Evolutionary conservation across 495 filamentous ascomycete genomes (phyloP).

Genomic region (Trichoderma erinaceum): DNA sequence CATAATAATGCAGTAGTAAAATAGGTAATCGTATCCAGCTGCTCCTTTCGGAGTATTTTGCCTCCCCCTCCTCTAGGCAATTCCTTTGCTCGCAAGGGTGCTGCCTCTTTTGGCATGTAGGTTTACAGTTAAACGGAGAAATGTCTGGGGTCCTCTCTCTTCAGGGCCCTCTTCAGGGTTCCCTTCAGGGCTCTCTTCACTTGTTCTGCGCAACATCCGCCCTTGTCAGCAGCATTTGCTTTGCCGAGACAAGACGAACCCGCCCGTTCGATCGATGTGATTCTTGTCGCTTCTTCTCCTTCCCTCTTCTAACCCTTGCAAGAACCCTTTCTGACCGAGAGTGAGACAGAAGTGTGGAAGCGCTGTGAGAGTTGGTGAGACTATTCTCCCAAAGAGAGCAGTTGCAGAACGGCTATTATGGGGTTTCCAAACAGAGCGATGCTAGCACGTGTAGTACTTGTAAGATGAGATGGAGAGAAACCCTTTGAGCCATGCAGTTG

Average conservation of each 20-base stretch:
- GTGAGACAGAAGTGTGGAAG: not conserved
- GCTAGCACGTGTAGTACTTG: too few relatives aligned
- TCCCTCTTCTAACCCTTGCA: not conserved
- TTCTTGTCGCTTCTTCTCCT: slow-evolving; percentile 4
- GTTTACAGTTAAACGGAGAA: not conserved
- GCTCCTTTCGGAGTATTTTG: not conserved
- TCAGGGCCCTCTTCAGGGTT: not conserved
- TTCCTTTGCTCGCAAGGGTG: not conserved
- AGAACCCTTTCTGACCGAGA: not conserved
- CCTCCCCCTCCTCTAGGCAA: not conserved
- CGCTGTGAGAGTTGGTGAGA: not conserved
- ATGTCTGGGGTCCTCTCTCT: not conserved
- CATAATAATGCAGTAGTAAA: not conserved
- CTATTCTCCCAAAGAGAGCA: not conserved
- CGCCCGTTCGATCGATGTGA: slow-evolving; percentile 1
- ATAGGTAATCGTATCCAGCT: not conserved
- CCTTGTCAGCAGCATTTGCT: not conserved
- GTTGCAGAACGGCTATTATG: not conserved
- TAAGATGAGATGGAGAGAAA: too few relatives aligned
- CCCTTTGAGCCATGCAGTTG: too few relatives aligned
- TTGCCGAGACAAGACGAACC: not conserved
- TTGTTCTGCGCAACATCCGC: not conserved
- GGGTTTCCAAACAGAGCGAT: too few relatives aligned
- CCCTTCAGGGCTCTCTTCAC: not conserved
- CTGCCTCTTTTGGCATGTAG: not conserved